Base-by-base conservation (phyloP, 2,329 filamentous ascomycete species). In the Sarocladium strictum region DNA sequence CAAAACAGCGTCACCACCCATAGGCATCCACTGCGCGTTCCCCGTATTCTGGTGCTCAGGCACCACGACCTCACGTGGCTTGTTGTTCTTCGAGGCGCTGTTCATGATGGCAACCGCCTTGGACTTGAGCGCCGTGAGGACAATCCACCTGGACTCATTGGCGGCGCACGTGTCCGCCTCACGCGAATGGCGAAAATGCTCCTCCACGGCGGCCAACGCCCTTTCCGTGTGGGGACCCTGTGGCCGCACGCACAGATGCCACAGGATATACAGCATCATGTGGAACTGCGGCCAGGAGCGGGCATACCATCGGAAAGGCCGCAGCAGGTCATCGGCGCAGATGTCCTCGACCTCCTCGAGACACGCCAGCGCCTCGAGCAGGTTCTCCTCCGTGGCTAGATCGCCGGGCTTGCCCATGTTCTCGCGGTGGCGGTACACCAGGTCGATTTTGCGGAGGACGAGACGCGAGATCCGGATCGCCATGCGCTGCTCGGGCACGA, bases 251-350 rank as follows among this genome's bases (percentile, higher is more conserved):
- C 72, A 73, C 1, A 76, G 56, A 55, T 75, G 67, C 65, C 75
- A 75, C 2, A 77, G 61, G 0, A 73, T 61, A 55, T 74, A 76
- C 2, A 75, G 69, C 19, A 75, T 62, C 29, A 72, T 64, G 53
- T 76, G 69, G 19, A 71, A 75, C 58, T 75, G 74, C 0, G 72
- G 70, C 35, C 68, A 75, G 1, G 68, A 66, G n/a, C 66, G 63
- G 32, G 63, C 62, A 1, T 68, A 57, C 73, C 74, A 77, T 24
- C 64, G 62, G 40, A 63, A 74, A 2, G 66, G 63, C 2, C 61
- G 57, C 10, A 76, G 61, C 27, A 75, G 60, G 11, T 75, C 71
- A 24, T 76, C 68, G 0, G 57, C 58, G 54, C 65, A 63, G 33
- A 69, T 54, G 3, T 58, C 55, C 2, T 67, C 58, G 21, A 58